These are phyloP conservation scores for Plasmodium vivax DNA, from an alignment of 169 alveolate genomes.

Conservation along the genomic window DNA sequence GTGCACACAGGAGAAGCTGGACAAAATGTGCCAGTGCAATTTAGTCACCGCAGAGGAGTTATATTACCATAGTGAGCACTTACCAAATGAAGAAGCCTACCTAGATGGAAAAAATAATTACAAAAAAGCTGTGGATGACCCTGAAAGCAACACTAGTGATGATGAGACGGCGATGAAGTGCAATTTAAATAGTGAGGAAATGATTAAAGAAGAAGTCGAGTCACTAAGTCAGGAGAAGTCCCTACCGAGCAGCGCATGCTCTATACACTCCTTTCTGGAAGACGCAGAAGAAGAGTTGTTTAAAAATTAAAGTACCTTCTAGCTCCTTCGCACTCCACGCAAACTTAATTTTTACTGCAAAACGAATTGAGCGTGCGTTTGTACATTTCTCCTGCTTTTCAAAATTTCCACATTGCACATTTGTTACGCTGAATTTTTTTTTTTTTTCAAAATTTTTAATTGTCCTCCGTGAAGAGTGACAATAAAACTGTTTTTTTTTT, in stretches of 20 bases:
- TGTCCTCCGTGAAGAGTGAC: background rate
- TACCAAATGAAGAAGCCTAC: background rate
- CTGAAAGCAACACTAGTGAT: slow-evolving; percentile 10
- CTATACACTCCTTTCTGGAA: slow-evolving; percentile 29
- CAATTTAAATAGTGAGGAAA: slow-evolving; percentile 20
- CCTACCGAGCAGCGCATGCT: slow-evolving; percentile 7
- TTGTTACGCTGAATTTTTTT: background rate
- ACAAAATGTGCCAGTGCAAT: slow-evolving; percentile 53
- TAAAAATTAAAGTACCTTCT: slow-evolving; percentile 7
- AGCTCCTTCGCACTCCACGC: background rate
- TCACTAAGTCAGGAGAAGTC: slow-evolving; percentile 32
- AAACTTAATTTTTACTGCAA: background rate
- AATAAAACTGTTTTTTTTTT: background rate
- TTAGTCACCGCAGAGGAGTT: slow-evolving; percentile 18
- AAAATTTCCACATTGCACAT: background rate
- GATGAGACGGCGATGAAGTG: background rate
- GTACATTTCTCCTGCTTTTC: slow-evolving; percentile 10
- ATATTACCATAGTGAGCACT: background rate
- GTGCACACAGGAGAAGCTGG: slow-evolving; percentile 5
- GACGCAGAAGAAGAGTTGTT: slow-evolving; percentile 9
- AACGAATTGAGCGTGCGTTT: background rate
- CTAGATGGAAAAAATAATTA: background rate
- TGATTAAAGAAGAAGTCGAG: slow-evolving; percentile 12
- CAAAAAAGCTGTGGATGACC: background rate
- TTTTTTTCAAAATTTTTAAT: background rate